Evolutionary conservation across 768 basidiomycete species (phyloP).

Genomic region (Russula brevipes): DNA sequence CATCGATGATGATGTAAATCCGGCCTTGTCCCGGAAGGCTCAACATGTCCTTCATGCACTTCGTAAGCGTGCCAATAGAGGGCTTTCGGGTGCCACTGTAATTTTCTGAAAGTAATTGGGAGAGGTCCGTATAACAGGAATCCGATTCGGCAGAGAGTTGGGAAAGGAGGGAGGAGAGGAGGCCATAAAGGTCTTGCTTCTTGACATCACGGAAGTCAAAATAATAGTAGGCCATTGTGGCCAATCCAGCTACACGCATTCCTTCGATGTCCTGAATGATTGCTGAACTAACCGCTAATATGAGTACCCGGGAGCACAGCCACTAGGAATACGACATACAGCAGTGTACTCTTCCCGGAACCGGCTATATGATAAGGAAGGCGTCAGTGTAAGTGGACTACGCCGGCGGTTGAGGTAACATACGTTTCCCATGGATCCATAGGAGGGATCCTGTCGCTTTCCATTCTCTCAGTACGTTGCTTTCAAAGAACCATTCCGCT

Average conservation of each 20-base stretch:
- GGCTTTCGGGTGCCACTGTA: not conserved
- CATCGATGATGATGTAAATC: not conserved
- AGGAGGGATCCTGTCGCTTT: not conserved
- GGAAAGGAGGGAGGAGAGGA: not conserved
- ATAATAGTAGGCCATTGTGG: not conserved
- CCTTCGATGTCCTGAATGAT: slow-evolving; percentile 2
- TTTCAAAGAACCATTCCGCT: not conserved
- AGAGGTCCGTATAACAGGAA: not conserved
- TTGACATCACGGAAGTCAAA: not conserved
- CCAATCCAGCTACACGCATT: not conserved
- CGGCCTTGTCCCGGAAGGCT: not conserved
- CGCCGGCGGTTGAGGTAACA: not conserved
- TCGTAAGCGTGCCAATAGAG: not conserved
- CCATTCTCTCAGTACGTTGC: not conserved
- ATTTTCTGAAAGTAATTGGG: not conserved
- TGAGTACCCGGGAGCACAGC: not conserved
- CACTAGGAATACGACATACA: not conserved
- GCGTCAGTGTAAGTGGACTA: not conserved
- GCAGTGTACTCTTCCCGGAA: slow-evolving; percentile 2
- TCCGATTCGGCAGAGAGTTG: not conserved
- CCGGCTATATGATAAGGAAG: not conserved
- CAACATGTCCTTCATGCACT: not conserved
- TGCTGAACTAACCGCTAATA: not conserved
- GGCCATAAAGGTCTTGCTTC: not conserved
- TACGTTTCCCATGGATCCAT: not conserved